These are phyloP conservation scores for Triticum urartu DNA, from an alignment of 176 grass and related monocot genomes.

Conservation along the genomic window DNA sequence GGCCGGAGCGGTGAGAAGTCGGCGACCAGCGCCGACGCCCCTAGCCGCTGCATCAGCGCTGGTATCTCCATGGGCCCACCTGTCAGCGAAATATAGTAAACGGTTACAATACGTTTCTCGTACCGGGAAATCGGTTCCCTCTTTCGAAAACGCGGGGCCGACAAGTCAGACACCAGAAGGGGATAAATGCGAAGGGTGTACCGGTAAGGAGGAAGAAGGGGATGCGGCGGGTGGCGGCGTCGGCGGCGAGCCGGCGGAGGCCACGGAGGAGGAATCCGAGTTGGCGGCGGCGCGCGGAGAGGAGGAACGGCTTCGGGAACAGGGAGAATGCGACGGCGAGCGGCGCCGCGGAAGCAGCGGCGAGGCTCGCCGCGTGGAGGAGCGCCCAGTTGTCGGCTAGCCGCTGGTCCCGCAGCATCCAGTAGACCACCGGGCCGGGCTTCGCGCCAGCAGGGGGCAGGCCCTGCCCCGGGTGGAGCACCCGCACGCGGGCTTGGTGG, in stretches of 20 bases:
- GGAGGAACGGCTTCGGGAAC: slow-evolving; percentile 57
- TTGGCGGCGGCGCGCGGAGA: slow-evolving; percentile 59
- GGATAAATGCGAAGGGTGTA: neutral
- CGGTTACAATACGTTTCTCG: neutral
- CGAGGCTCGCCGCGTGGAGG: slow-evolving; percentile 70
- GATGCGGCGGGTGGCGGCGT: slow-evolving; percentile 31
- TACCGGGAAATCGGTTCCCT: neutral
- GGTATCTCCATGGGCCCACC: slow-evolving; percentile 52
- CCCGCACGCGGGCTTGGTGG: slow-evolving; percentile 61
- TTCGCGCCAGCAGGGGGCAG: neutral
- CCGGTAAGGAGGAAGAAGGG: slow-evolving; percentile 72
- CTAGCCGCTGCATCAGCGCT: slow-evolving; percentile 49
- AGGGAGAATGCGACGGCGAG: slow-evolving; percentile 73
- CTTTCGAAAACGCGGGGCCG: neutral
- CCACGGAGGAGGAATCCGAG: slow-evolving; percentile 64
- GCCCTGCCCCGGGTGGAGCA: slow-evolving; percentile 41
- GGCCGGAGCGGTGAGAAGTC: slow-evolving; percentile 86
- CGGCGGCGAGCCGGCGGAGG: slow-evolving; percentile 45
- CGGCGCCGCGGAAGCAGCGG: slow-evolving; percentile 45
- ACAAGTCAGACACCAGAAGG: neutral
- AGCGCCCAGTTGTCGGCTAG: slow-evolving; percentile 90
- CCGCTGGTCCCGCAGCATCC: slow-evolving; percentile 97
- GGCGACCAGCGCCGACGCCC: slow-evolving; percentile 61
- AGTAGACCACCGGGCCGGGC: slow-evolving; percentile 78
- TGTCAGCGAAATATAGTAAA: neutral